Base-by-base conservation (phyloP, 163 green algal species). In the Scenedesmus sp. region DNA sequence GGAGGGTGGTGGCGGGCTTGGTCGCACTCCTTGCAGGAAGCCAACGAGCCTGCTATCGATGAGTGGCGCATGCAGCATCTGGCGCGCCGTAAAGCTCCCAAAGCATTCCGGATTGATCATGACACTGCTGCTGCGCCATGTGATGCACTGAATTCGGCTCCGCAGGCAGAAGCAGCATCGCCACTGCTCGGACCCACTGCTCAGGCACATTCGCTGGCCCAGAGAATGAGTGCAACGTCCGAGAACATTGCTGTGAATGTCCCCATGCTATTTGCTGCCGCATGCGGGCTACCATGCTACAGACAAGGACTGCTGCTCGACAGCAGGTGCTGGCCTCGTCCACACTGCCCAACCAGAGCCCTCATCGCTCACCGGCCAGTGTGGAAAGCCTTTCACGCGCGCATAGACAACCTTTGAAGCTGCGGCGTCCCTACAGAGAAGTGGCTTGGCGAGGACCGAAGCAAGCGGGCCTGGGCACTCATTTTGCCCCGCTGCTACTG, bases 381-480 rank as follows among this genome's bases (percentile, higher is more conserved):
- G 94, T 1, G 97, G 97, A 90, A 96, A 98, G 74, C 97, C 96
- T 84, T 97, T 97, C 18, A 99, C 93, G 9, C 95, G 93, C 12
- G 93, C 96, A 96, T 96, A 99, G 9, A 97, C 92, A 2, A 99
- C 92, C 60, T 89, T 88, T 67, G 59, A 81, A 55, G 60, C 60
- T 55, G 66, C 54, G 5, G 84, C 84, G 55, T 89, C 84, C 62
- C 67, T 89, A 54, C 83, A 88, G 10, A 88, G 83, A 74, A 79
- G 70, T 79, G 70, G 70, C 70, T 79, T 79, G 70, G 70, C 70
- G 70, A 79, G 70, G 46, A 79, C 70, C 12, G 46, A 23, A 23
- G 70, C 70, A 52, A 79, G 70, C 70, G 70, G 70, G 70, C 23
- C 70, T 6, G 70, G 70, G 70, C 70, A 79, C 12, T 79, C 70